Evolutionary conservation across 768 basidiomycete genomes (phyloP), one percentile per base, ranked within the genome.

Genomic region (Leccinum pellstonianum): DNA sequence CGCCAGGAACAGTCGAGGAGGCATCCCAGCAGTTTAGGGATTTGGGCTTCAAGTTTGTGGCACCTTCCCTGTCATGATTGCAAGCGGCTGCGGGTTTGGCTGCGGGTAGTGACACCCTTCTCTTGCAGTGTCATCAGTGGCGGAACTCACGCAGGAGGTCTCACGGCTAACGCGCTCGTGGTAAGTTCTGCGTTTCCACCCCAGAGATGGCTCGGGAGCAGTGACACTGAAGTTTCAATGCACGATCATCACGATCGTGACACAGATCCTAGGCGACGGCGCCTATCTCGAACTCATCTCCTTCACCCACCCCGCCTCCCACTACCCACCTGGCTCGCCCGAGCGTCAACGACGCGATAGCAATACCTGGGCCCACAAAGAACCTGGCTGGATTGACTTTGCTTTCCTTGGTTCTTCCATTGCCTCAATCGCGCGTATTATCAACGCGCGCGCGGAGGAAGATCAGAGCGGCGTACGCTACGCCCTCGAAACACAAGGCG

Each of bases 221-320:
- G 43, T 43, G 41, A n/a, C 17, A 41, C 38, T 41, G 17, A n/a
- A 17, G 38, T 15, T 19, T 23, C 38, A 9, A 51, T 3, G 17
- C 10, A 52, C 12, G 1, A 49, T 49, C 51, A 11, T 17, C 58
- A 12, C 29, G 33, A 9, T 8, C 38, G n/a, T n/a, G 14, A 12
- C 15, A 25, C 48, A 70, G 68, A 62, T 69, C 59, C 64, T 70
- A 1, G 29, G 41, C 29, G 86, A 88, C 58, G 82, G 82, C 14
- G 75, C 76, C 15, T 91, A 90, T 68, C 75, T 91, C 50, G 89
- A 91, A 67, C 80, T 91, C 33, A 82, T 91, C 64, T 79, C 82
- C 17, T 91, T 90, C 75, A 82, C 79, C 1, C 79, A 84, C 55
- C 81, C 84, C 1, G 70, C 73, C 10, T 78, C 81, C 0, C 70